Percentiles rank a stretch among this genome's conserved stretches.
Conservation (phyloP, 2,329 filamentous ascomycete species). For the Aureobasidium leucospermi region DNA sequence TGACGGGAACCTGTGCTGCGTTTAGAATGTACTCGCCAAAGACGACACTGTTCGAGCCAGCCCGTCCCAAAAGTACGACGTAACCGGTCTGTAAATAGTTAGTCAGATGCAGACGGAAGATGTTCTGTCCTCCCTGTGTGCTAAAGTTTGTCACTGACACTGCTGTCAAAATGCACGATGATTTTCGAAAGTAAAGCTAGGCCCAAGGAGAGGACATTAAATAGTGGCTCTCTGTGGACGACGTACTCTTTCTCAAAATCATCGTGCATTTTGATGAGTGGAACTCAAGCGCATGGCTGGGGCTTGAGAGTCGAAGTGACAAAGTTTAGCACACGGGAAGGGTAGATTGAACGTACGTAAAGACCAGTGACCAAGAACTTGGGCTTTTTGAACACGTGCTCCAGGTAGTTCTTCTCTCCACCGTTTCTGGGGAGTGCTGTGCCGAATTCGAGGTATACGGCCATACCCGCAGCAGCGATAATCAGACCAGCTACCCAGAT, state of each 20-base stretch:
- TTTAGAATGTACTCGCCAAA: constrained; percentile 65
- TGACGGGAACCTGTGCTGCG: constrained; percentile 55
- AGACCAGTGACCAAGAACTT: constrained; percentile 54
- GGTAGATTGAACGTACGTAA: constrained; percentile 32
- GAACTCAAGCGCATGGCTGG: too few species aligned
- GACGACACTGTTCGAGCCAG: constrained; percentile 59
- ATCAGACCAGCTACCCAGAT: constrained; percentile 57
- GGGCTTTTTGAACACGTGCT: constrained; percentile 55
- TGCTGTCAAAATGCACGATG: too few species aligned
- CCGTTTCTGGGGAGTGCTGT: constrained; percentile 58
- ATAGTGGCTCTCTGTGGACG: too few species aligned
- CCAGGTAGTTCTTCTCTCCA: constrained; percentile 61
- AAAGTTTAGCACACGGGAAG: too few species aligned
- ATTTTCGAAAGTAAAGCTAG: too few species aligned
- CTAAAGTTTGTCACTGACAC: too few species aligned
- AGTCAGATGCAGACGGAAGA: neutral
- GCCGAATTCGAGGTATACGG: constrained; percentile 61
- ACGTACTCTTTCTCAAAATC: too few species aligned
- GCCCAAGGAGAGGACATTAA: too few species aligned
- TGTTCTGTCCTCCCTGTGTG: neutral
- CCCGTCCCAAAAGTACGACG: constrained; percentile 57
- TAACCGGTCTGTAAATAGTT: constrained; percentile 37
- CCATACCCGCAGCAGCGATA: constrained; percentile 55
- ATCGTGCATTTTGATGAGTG: too few species aligned
- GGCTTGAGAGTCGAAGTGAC: too few species aligned